A percentile compares a stretch with the other conserved stretches of the same genome.
These are phyloP conservation scores for Monosporascus sp. DNA, from an alignment of 2,329 filamentous ascomycete genomes.

Conservation along the genomic window DNA sequence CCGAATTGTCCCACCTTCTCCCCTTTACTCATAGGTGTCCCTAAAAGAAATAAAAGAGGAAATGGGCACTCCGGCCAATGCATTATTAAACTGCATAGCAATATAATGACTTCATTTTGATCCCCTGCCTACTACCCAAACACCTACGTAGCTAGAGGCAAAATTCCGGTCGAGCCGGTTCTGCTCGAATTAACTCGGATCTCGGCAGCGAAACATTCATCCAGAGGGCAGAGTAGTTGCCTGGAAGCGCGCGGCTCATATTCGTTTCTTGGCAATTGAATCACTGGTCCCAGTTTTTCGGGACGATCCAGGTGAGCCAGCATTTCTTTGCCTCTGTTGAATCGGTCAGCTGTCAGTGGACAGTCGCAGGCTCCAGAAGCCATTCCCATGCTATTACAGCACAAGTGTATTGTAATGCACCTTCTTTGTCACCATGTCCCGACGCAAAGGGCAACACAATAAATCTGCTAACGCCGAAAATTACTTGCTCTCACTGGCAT, in stretches of 20 bases:
- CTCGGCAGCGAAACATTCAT: background rate
- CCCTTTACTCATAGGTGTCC: too few species aligned
- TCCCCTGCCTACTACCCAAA: background rate
- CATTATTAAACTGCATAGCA: background rate
- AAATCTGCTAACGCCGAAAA: too few species aligned
- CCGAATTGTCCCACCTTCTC: too few species aligned
- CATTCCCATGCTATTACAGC: background rate
- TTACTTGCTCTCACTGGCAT: too few species aligned
- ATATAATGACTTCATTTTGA: background rate
- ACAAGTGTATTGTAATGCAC: too few species aligned
- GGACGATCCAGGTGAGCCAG: background rate
- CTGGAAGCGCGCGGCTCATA: background rate
- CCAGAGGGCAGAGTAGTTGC: background rate
- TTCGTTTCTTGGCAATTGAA: background rate
- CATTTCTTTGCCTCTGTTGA: background rate
- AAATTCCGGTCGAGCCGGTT: background rate
- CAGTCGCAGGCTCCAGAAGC: background rate
- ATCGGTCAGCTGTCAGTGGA: too few species aligned
- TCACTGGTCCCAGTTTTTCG: background rate
- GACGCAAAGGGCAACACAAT: too few species aligned
- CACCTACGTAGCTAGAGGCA: background rate
- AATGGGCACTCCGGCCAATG: background rate
- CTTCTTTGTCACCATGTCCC: too few species aligned
- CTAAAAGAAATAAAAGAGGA: too few species aligned
- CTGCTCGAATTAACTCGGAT: background rate